phyloP scores from a whole-genome alignment of 768 basidiomycete genomes.

The Amanita jacksonii region DNA sequence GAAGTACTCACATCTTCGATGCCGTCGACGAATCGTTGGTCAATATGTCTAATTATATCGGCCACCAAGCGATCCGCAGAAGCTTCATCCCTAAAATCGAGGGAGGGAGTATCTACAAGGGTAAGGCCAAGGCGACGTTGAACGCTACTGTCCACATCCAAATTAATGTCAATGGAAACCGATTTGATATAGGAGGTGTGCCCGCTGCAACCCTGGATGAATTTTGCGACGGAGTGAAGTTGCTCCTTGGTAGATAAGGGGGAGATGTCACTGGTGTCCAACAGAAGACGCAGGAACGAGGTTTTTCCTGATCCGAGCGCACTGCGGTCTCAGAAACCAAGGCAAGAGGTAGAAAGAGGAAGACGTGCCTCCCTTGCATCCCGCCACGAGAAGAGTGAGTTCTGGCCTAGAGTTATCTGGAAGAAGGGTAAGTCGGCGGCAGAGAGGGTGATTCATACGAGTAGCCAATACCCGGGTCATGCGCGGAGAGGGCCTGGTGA shows the following conservation, averaged over 20 bases:
- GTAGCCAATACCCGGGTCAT: slow-evolving; percentile 26
- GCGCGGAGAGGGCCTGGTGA: slow-evolving; percentile 17
- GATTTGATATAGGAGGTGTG: slow-evolving; percentile 67
- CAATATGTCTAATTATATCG: slow-evolving; percentile 66
- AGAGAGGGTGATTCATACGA: slow-evolving; percentile 11
- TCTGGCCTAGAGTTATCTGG: slow-evolving; percentile 29
- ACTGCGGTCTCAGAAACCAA: slow-evolving; percentile 14
- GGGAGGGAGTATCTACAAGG: slow-evolving; percentile 74
- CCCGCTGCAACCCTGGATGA: slow-evolving; percentile 64
- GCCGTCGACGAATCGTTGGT: slow-evolving; percentile 62
- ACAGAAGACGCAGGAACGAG: slow-evolving; percentile 74
- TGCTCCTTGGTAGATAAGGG: slow-evolving; percentile 59
- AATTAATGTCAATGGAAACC: slow-evolving; percentile 63
- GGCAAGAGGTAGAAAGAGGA: slow-evolving; percentile 10
- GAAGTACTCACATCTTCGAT: slow-evolving; percentile 62
- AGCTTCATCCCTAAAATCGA: slow-evolving; percentile 63
- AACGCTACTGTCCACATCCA: slow-evolving; percentile 39
- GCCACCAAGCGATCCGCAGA: slow-evolving; percentile 52
- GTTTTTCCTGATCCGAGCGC: slow-evolving; percentile 62
- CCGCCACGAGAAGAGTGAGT: slow-evolving; percentile 72
- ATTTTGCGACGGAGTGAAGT: slow-evolving; percentile 71
- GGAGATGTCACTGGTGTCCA: slow-evolving; percentile 70
- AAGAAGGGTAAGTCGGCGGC: slow-evolving; percentile 14
- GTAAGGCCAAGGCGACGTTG: slow-evolving; percentile 50
- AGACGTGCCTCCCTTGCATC: slow-evolving; percentile 56